Evolutionary conservation across 495 filamentous ascomycete species (phyloP).

Genomic region (Aspergillus cristatus): DNA sequence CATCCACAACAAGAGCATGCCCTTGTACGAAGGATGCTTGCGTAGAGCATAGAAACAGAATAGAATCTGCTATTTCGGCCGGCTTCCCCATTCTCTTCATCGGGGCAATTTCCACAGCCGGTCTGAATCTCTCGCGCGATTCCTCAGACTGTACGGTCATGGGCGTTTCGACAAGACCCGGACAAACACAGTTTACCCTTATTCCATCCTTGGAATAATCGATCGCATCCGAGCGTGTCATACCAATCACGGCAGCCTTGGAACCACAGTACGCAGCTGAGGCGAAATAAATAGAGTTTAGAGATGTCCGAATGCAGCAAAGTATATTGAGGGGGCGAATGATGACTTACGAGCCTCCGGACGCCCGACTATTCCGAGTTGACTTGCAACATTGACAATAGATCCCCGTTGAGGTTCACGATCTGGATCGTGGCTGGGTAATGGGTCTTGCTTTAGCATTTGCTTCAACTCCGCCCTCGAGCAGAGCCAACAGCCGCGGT

Average conservation of each 20-base stretch:
- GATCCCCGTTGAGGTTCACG: constrained; percentile 28
- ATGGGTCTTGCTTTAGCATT: constrained; percentile 40
- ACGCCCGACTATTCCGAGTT: constrained; percentile 42
- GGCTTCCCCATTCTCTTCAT: constrained; percentile 43
- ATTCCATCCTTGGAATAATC: constrained; percentile 41
- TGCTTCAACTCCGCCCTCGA: constrained; percentile 37
- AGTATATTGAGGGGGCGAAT: too few relatives aligned
- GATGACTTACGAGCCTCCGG: constrained; percentile 35
- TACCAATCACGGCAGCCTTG: constrained; percentile 37
- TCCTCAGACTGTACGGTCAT: constrained; percentile 32
- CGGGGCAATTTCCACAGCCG: constrained; percentile 37
- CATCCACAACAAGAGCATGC: constrained; percentile 43
- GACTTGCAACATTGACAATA: constrained; percentile 46
- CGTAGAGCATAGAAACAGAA: constrained; percentile 38
- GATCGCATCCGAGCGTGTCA: constrained; percentile 42
- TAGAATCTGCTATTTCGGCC: constrained; percentile 41
- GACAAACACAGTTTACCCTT: constrained; percentile 45
- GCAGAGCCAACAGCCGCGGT: constrained; percentile 41
- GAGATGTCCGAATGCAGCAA: not conserved
- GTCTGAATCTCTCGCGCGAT: constrained; percentile 20
- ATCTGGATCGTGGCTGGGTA: constrained; percentile 30
- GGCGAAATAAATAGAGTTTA: not conserved
- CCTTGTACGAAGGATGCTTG: constrained; percentile 44
- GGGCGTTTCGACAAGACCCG: constrained; percentile 42
- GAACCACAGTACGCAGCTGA: constrained; percentile 39